Conservation (phyloP, 2,329 filamentous ascomycete genomes). For the Didymellaceae sp. region DNA sequence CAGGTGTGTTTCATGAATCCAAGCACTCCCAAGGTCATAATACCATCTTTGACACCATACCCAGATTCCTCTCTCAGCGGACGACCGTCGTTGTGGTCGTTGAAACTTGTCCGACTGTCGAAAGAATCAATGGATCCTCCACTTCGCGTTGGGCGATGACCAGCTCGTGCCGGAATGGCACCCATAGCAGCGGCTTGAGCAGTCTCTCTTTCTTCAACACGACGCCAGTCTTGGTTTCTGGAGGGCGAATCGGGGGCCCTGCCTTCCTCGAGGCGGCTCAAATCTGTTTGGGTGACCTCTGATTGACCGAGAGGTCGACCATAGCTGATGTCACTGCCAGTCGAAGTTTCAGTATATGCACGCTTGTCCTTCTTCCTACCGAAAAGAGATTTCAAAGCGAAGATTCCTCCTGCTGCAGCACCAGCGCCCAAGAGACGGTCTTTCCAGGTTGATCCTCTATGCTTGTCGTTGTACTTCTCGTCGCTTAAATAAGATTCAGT, state of each 20-base stretch:
- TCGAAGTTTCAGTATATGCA: constrained; percentile 51
- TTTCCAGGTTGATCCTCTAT: constrained; percentile 50
- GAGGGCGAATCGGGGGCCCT: constrained; percentile 57
- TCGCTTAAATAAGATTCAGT: constrained; percentile 48
- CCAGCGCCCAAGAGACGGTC: constrained; percentile 55
- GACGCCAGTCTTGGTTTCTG: constrained; percentile 44
- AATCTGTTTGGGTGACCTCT: constrained; percentile 56
- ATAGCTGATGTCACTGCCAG: constrained; percentile 60
- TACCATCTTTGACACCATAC: constrained; percentile 55
- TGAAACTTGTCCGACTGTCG: constrained; percentile 49
- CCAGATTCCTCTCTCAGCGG: constrained; percentile 30
- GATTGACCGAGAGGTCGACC: constrained; percentile 57
- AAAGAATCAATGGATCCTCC: constrained; percentile 50
- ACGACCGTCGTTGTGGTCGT: constrained; percentile 35
- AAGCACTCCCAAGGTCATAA: constrained; percentile 52
- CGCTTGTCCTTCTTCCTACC: constrained; percentile 55
- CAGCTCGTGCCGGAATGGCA: constrained; percentile 56
- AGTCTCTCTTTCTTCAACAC: constrained; percentile 48
- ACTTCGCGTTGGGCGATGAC: constrained; percentile 43
- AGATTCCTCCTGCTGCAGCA: constrained; percentile 51
- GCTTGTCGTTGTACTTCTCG: constrained; percentile 51
- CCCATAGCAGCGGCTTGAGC: constrained; percentile 46
- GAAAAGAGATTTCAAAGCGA: constrained; percentile 63
- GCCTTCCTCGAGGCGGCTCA: constrained; percentile 61
- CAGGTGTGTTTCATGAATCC: constrained; percentile 54